Percentiles rank a stretch among this genome's conserved stretches.
phyloP scores from a whole-genome alignment of 768 basidiomycete species.

The Brasilioporus rufonigricans region DNA sequence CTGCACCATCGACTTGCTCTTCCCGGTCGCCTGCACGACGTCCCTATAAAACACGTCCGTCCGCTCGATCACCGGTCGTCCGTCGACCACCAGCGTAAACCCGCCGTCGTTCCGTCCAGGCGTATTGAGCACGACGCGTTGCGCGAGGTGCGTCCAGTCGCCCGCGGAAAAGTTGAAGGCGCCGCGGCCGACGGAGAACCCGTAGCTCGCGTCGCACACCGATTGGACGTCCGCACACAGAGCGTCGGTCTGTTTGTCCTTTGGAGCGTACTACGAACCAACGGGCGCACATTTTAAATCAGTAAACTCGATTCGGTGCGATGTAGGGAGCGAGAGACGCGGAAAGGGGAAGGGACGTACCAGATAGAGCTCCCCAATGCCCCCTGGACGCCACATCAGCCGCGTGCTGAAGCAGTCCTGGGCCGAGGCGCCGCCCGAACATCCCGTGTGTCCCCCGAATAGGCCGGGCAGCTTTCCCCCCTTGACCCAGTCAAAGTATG shows the following conservation, averaged over 20 bases:
- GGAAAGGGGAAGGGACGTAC: conserved; percentile 31
- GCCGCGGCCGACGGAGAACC: conserved; percentile 73
- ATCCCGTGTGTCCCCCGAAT: conserved; percentile 63
- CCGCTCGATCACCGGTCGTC: conserved; percentile 47
- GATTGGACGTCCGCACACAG: conserved; percentile 61
- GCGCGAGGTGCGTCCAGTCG: conserved; percentile 68
- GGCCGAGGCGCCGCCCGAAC: conserved; percentile 76
- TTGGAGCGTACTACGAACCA: conserved; percentile 64
- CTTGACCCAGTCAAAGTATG: conserved; percentile 71
- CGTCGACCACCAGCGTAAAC: conserved; percentile 66
- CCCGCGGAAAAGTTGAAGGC: conserved; percentile 62
- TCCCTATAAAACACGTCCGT: conserved; percentile 64
- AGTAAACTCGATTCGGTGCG: too few relatives aligned
- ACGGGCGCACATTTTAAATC: not conserved
- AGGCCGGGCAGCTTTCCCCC: conserved; percentile 86
- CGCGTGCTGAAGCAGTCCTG: conserved; percentile 78
- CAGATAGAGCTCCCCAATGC: conserved; percentile 74
- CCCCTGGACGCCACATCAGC: conserved; percentile 74
- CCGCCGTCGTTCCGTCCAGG: conserved; percentile 67
- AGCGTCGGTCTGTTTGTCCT: conserved; percentile 57
- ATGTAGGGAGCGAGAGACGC: too few relatives aligned
- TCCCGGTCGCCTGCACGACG: conserved; percentile 23
- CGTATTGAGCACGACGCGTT: conserved; percentile 70
- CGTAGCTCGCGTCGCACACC: conserved; percentile 63
- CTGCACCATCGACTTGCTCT: not conserved